These are phyloP conservation scores for Ophiostoma novo-ulmi DNA, from an alignment of 2,329 filamentous ascomycete genomes.

Conservation along the genomic window DNA sequence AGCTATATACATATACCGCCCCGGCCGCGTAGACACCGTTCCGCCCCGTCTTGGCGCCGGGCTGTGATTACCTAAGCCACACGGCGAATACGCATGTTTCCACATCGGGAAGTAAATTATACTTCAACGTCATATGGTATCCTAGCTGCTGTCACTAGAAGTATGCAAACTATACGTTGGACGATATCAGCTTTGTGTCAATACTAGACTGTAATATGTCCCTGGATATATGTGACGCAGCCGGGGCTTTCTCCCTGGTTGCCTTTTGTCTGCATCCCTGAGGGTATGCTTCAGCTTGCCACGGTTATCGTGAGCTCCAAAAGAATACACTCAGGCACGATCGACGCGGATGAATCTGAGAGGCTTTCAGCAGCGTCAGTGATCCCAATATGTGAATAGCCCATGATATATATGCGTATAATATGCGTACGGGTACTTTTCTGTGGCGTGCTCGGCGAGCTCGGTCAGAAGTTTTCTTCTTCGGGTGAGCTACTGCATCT, in stretches of 20 bases:
- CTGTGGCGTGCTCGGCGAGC: neutral
- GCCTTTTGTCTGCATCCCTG: neutral
- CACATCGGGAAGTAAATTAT: neutral
- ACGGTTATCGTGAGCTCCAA: neutral
- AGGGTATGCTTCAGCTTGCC: neutral
- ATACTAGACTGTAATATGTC: neutral
- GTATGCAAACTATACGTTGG: too few relatives aligned
- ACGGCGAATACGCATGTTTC: neutral
- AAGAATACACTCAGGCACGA: neutral
- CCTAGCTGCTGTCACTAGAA: neutral
- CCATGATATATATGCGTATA: neutral
- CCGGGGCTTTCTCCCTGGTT: neutral
- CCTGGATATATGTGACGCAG: neutral
- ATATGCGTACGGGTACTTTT: neutral
- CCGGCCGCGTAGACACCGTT: too few relatives aligned
- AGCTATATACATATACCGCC: too few relatives aligned
- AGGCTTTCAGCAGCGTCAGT: too few relatives aligned
- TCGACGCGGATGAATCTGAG: too few relatives aligned
- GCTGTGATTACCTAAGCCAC: neutral
- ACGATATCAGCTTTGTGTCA: neutral
- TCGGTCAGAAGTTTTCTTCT: neutral
- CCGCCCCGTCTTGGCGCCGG: neutral
- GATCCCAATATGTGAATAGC: too few relatives aligned
- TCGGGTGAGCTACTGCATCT: neutral
- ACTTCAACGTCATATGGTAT: neutral